phyloP scores from a whole-genome alignment of 345 rosid species.

The Cardamine chenopodiifolia region DNA sequence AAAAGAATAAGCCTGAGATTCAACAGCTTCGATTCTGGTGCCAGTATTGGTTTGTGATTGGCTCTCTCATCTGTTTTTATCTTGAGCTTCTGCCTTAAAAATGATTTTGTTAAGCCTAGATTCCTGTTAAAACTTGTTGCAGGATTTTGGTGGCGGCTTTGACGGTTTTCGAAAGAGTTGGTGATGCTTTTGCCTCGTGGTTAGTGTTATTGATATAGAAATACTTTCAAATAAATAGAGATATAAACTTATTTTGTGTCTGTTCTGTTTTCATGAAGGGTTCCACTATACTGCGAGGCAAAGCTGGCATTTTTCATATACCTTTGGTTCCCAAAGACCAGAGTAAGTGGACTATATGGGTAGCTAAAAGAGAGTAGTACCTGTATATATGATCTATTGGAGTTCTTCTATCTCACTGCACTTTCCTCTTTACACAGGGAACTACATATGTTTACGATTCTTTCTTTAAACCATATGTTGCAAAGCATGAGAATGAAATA shows the following conservation, averaged over 20 bases:
- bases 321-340: slow-evolving; percentile 79
- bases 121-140: slow-evolving; percentile 17
- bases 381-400: background rate
- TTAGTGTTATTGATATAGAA: slow-evolving; percentile 31
- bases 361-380: background rate
- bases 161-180: slow-evolving; percentile 67
- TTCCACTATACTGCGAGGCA: slow-evolving; percentile 78
- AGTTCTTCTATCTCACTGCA: slow-evolving; percentile 24
- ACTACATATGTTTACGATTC: slow-evolving; percentile 60
- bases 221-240: background rate
- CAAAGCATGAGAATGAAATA: slow-evolving; percentile 66
- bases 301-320: slow-evolving; percentile 75
- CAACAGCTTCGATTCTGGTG: slow-evolving; percentile 79
- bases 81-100: slow-evolving; percentile 1
- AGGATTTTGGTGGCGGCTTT: slow-evolving; percentile 83
- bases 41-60: slow-evolving; percentile 65
- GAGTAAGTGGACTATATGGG: slow-evolving; percentile 45
- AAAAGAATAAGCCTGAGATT: slow-evolving; percentile 54
- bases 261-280: slow-evolving; percentile 51
- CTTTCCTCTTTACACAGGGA: slow-evolving; percentile 50
- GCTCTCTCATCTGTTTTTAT: background rate
- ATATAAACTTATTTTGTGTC: slow-evolving; percentile 17
- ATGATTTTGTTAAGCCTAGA: background rate
- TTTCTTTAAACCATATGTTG: slow-evolving; percentile 53
- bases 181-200: slow-evolving; percentile 77